A percentile compares a stretch with the other conserved stretches of the same genome.
Conservation (phyloP, 495 filamentous ascomycete genomes). For the Penicillium turbatum region DNA sequence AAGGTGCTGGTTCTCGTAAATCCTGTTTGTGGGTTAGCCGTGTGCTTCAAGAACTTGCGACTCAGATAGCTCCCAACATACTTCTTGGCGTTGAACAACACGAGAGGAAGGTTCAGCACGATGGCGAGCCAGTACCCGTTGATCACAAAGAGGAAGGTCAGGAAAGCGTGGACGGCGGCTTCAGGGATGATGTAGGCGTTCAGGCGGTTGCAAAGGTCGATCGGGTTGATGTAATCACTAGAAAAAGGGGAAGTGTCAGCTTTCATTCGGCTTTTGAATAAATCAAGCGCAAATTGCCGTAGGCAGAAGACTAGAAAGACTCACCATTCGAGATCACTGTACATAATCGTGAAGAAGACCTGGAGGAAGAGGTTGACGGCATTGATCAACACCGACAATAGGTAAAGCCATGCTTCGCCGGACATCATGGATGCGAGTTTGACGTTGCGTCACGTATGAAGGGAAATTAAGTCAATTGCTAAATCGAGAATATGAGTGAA, state of each 20-base stretch:
- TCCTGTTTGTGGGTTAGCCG: slow-evolving; percentile 43
- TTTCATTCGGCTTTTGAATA: slow-evolving; percentile 9
- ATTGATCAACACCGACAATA: slow-evolving; percentile 98
- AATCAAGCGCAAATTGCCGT: not conserved
- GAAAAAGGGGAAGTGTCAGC: slow-evolving; percentile 17
- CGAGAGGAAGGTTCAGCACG: slow-evolving; percentile 84
- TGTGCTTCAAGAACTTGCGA: not conserved
- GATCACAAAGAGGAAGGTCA: slow-evolving; percentile 92
- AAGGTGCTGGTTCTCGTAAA: slow-evolving; percentile 93
- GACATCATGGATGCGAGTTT: slow-evolving; percentile 67
- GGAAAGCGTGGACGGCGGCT: slow-evolving; percentile 92
- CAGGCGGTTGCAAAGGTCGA: slow-evolving; percentile 99
- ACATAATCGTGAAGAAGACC: slow-evolving; percentile 99
- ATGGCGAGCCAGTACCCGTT: slow-evolving; percentile 98
- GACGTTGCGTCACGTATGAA: slow-evolving; percentile 3
- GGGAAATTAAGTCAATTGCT: slow-evolving; percentile 9
- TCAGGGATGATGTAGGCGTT: slow-evolving; percentile 99
- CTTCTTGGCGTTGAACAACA: slow-evolving; percentile 97
- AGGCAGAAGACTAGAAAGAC: slow-evolving; percentile 25
- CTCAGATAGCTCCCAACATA: slow-evolving; percentile 41
- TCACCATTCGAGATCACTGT: slow-evolving; percentile 96
- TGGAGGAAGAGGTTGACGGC: slow-evolving; percentile 99
- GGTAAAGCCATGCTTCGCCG: slow-evolving; percentile 98
- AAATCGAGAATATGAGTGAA: slow-evolving; percentile 8
- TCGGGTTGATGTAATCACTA: slow-evolving; percentile 99